Percentiles rank a stretch among this genome's conserved stretches.
Conservation (phyloP, 1,284 basidiomycete species). For the Porogramme epimiltina region DNA sequence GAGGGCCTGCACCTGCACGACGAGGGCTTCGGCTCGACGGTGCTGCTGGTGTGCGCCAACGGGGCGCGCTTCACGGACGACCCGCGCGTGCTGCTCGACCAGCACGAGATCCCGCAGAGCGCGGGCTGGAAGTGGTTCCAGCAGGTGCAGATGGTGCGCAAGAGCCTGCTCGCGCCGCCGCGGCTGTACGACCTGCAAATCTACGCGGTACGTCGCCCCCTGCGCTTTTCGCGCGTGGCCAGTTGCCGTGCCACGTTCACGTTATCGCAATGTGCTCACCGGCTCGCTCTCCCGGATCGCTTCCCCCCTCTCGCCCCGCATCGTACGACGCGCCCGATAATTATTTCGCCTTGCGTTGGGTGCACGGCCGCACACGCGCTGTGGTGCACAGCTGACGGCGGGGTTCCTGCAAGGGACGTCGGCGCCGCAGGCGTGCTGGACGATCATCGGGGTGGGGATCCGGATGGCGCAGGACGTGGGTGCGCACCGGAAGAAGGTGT, state of each 20-base stretch:
- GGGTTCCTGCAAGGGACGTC: slow-evolving; percentile 47
- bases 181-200: slow-evolving; percentile 72
- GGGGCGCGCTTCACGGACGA: slow-evolving; percentile 74
- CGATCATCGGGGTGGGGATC: slow-evolving; percentile 53
- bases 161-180: slow-evolving; percentile 58
- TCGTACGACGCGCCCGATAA: no score
- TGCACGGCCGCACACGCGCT: no score
- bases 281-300: no score
- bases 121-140: slow-evolving; percentile 78
- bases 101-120: slow-evolving; percentile 49
- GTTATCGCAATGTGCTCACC: background rate
- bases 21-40: slow-evolving; percentile 64
- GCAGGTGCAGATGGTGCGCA: slow-evolving; percentile 61
- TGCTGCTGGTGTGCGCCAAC: slow-evolving; percentile 76
- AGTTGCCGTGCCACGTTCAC: no score
- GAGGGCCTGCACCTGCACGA: slow-evolving; percentile 61
- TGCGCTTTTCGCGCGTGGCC: no score
- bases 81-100: slow-evolving; percentile 58
- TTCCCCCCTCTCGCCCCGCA: background rate
- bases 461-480: slow-evolving; percentile 50
- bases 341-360: no score
- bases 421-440: slow-evolving; percentile 55
- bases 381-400: slow-evolving; percentile 32
- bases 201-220: slow-evolving; percentile 37
- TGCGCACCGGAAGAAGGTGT: slow-evolving; percentile 40